A percentile compares a stretch with the other conserved stretches of the same genome.
These are phyloP conservation scores for Fusarium nurragi DNA, from an alignment of 2,329 filamentous ascomycete genomes.

Conservation along the genomic window DNA sequence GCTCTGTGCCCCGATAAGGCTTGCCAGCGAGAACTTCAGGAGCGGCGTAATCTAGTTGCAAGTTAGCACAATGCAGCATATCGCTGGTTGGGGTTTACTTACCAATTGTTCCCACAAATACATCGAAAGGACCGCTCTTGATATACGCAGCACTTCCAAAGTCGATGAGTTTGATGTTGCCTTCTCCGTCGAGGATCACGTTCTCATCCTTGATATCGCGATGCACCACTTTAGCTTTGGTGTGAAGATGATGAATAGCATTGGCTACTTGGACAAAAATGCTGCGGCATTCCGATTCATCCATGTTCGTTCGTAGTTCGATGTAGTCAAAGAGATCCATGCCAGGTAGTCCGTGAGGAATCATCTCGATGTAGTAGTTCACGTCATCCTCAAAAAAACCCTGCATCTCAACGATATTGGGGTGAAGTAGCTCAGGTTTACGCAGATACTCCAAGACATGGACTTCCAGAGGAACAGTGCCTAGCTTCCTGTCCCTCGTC, in stretches of 20 bases:
- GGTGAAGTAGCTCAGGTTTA: slow-evolving; percentile 72
- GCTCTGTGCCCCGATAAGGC: slow-evolving; percentile 93
- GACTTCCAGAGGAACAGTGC: slow-evolving; percentile 95
- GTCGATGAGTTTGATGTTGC: slow-evolving; percentile 95
- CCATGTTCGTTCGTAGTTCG: slow-evolving; percentile 94
- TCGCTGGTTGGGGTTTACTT: slow-evolving; percentile 49
- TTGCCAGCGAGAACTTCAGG: slow-evolving; percentile 96
- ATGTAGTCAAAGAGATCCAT: slow-evolving; percentile 99
- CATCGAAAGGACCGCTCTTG: slow-evolving; percentile 97
- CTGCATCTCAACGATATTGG: slow-evolving; percentile 78
- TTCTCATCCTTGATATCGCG: slow-evolving; percentile 99
- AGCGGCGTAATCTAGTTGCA: slow-evolving; percentile 84
- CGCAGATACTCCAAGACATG: slow-evolving; percentile 95
- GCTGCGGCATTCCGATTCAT: slow-evolving; percentile 89
- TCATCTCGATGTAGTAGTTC: slow-evolving; percentile 99
- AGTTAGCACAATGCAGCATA: slow-evolving; percentile 16
- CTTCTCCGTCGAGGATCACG: slow-evolving; percentile 93
- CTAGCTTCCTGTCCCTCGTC: slow-evolving; percentile 91
- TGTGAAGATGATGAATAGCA: slow-evolving; percentile 91
- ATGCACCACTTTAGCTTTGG: slow-evolving; percentile 90
- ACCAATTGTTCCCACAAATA: slow-evolving; percentile 99
- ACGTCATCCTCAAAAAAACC: slow-evolving; percentile 81
- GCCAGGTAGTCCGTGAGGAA: slow-evolving; percentile 90
- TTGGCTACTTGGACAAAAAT: slow-evolving; percentile 95
- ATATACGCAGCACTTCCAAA: slow-evolving; percentile 98